Evolutionary conservation across 2,329 filamentous ascomycete genomes (phyloP), one percentile per base, ranked within the genome.

Genomic region (Hymenoscyphus linearis): DNA sequence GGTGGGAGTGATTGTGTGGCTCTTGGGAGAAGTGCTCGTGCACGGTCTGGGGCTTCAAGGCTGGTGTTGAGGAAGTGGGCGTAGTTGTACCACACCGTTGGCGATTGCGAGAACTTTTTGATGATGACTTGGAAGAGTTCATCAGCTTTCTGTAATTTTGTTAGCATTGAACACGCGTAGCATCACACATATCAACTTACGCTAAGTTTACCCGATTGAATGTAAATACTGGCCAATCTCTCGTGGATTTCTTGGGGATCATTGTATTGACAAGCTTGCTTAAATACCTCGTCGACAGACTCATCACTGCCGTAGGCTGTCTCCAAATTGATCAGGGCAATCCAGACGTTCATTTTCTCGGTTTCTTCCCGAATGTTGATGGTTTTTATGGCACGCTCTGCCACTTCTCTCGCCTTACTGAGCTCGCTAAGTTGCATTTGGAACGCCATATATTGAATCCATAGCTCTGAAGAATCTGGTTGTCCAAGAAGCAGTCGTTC

Each of bases 381-480:
- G 16, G 89, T 96, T 72, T 88, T 87, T 65, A 98, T 84, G 18
- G 95, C 95, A 64, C 95, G 89, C 76, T 97, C 90, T 1, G 91
- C 93, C 62, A 97, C 88, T 66, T 93, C 89, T 55, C 93, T 86
- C 13, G 95, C 93, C 76, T 92, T 95, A 64, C 88, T 85, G 22
- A 96, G 81, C 76, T 99, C 95, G 72, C 91, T 91, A 58, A 96
- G 84, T 72, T 96, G 89, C 75, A 97, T 87, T 76, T 98, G 91
- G 82, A 96, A 96, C n/a, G 93, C 92, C 91, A 99, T 98, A 78
- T 99, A 99, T 67, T 91, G 85, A 59, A 97, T 90, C 95, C 95
- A 99, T 31, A 98, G 83, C 64, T 88, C 81, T 0, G 93, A 96
- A n/a, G 90, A 93, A 76, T 98, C 92, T 2, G 95, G 92, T 73